Conservation (phyloP, 352 stramenopile genomes). For the Globisporangium echinulatum region DNA sequence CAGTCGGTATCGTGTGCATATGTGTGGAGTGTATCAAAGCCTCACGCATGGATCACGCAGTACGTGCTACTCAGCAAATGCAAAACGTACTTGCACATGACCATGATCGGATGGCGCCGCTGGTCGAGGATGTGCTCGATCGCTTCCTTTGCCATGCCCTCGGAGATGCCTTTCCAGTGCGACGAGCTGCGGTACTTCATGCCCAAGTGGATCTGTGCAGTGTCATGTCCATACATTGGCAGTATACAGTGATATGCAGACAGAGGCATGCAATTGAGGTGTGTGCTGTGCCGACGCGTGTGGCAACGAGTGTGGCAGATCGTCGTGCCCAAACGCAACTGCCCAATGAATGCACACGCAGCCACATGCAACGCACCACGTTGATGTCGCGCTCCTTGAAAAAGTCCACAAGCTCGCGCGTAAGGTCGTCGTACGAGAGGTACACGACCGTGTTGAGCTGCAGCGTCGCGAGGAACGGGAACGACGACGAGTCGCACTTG, state of each 20-base stretch:
- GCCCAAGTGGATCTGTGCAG: conserved; percentile 65
- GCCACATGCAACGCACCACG: conserved; percentile 28
- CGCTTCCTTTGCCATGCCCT: conserved; percentile 81
- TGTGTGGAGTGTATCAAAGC: no score
- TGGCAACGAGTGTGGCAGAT: not conserved
- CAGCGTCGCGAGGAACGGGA: conserved; percentile 74
- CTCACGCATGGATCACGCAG: no score
- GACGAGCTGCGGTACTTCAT: conserved; percentile 71
- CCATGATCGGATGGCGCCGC: conserved; percentile 67
- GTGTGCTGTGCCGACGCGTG: no score
- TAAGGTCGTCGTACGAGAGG: conserved; percentile 80
- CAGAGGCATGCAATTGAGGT: no score
- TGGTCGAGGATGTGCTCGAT: conserved; percentile 83
- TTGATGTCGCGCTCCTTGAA: conserved; percentile 80
- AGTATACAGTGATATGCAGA: not conserved
- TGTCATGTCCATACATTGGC: not conserved
- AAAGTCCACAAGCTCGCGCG: conserved; percentile 67
- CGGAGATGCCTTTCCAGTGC: conserved; percentile 69
- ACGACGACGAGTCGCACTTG: conserved; percentile 82
- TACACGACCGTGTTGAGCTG: conserved; percentile 84
- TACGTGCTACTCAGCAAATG: not conserved
- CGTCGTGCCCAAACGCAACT: no score
- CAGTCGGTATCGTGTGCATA: no score
- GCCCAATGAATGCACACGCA: not conserved
- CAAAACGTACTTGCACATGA: conserved; percentile 83